Percentiles rank a stretch among this genome's conserved stretches.
phyloP scores from a whole-genome alignment of 2,329 filamentous ascomycete species.

The Aspergillus calidoustus region DNA sequence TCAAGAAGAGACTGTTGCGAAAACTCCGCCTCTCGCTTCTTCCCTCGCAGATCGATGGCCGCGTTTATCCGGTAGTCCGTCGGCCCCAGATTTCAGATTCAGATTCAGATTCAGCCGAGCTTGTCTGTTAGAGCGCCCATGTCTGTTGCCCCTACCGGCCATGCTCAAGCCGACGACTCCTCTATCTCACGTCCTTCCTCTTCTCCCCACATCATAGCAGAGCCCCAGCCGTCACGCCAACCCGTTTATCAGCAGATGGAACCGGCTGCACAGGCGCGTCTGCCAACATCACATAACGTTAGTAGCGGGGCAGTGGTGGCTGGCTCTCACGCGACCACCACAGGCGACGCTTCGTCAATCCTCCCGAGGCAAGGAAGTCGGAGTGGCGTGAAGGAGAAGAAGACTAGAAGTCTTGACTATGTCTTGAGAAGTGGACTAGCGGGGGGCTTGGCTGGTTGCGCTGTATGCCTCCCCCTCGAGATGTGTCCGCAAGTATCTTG shows the following conservation, averaged over 20 bases:
- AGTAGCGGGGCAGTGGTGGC: constrained; percentile 16
- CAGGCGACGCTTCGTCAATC: constrained; percentile 22
- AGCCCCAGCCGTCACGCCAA: constrained; percentile 25
- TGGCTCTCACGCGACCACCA: constrained; percentile 21
- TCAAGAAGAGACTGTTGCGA: background rate
- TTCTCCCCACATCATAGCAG: constrained; percentile 19
- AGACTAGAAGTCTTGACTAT: constrained; percentile 82
- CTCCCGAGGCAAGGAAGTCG: constrained; percentile 21
- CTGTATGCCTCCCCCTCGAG: constrained; percentile 61
- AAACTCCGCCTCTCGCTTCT: background rate
- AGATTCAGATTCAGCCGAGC: constrained; percentile 21
- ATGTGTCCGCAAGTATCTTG: background rate
- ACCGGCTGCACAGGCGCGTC: constrained; percentile 32
- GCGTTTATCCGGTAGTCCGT: constrained; percentile 36
- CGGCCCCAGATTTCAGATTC: constrained; percentile 26
- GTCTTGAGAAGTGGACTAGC: constrained; percentile 81
- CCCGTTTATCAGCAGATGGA: constrained; percentile 35
- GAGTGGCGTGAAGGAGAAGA: constrained; percentile 48
- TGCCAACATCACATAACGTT: constrained; percentile 18
- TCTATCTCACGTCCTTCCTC: constrained; percentile 17
- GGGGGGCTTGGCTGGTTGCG: constrained; percentile 88
- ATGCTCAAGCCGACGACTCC: constrained; percentile 33
- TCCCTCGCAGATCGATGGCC: constrained; percentile 26
- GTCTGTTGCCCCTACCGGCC: constrained; percentile 32
- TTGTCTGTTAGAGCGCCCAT: constrained; percentile 24